Evolutionary conservation across 2,329 filamentous ascomycete species (phyloP).

Genomic region (Sporothrix brasiliensis): DNA sequence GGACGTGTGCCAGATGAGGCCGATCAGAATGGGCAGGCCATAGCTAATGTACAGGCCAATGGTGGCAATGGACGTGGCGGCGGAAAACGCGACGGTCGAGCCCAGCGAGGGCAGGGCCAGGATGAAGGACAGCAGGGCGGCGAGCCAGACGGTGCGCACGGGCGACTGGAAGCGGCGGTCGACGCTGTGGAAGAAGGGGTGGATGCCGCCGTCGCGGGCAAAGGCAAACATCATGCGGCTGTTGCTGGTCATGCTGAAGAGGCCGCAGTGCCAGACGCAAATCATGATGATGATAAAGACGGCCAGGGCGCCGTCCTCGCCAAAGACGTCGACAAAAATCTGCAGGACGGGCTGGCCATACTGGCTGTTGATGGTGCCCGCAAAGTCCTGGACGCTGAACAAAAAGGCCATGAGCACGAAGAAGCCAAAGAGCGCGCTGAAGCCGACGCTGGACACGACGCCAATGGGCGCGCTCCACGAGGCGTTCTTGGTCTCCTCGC

Average conservation of each 20-base stretch:
- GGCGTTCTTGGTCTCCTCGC: constrained; percentile 60
- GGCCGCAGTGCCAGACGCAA: constrained; percentile 63
- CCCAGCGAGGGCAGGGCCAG: constrained; percentile 60
- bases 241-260: constrained; percentile 61
- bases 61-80: constrained; percentile 62
- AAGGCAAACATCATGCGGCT: constrained; percentile 64
- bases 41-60: constrained; percentile 63
- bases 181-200: constrained; percentile 57
- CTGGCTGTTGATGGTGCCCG: constrained; percentile 48
- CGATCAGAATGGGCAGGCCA: constrained; percentile 59
- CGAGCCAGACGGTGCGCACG: constrained; percentile 59
- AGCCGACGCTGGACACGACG: constrained; percentile 59
- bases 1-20: constrained; percentile 53
- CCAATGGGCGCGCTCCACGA: constrained; percentile 61
- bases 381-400: constrained; percentile 62
- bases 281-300: constrained; percentile 60
- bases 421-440: constrained; percentile 61
- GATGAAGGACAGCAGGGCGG: constrained; percentile 56
- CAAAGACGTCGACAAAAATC: constrained; percentile 61
- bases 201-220: constrained; percentile 58
- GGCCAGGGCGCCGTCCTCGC: constrained; percentile 57
- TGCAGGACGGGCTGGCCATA: constrained; percentile 60
- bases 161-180: constrained; percentile 55
- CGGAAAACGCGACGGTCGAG: constrained; percentile 58
- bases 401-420: constrained; percentile 61